Conservation (phyloP, 345 rosid species). For the Populus pruinosa region DNA sequence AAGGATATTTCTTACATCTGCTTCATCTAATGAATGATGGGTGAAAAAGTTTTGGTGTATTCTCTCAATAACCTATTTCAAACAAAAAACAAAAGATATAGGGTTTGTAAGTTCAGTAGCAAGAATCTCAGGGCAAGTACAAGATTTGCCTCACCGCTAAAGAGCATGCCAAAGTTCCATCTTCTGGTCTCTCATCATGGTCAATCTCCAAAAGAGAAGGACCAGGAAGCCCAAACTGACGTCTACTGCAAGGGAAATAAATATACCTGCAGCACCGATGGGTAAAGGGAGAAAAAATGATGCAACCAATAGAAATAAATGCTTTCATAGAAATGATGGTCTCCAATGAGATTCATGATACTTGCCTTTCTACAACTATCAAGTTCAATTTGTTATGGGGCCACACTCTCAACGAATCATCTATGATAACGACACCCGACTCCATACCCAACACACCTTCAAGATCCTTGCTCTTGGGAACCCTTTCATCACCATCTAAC, state of each 20-base stretch:
- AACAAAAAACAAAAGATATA: conserved; percentile 2
- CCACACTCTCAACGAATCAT: conserved; percentile 97
- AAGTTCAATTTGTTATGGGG: conserved; percentile 88
- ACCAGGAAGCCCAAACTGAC: conserved; percentile 93
- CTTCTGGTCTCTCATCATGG: conserved; percentile 94
- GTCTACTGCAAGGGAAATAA: conserved; percentile 94
- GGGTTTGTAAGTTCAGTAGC: neutral
- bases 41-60: conserved; percentile 76
- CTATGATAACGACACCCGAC: conserved; percentile 88
- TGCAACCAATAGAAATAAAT: neutral
- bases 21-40: conserved; percentile 64
- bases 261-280: conserved; percentile 60
- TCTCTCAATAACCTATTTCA: conserved; percentile 77
- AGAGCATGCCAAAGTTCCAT: conserved; percentile 92
- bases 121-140: neutral
- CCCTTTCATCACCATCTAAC: conserved; percentile 80
- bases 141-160: conserved; percentile 62
- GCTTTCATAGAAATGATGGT: neutral
- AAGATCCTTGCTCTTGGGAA: conserved; percentile 91
- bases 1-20: conserved; percentile 83
- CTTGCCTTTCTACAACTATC: conserved; percentile 91
- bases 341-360: neutral
- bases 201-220: conserved; percentile 98
- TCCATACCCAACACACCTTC: conserved; percentile 99
- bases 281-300: neutral